Evolutionary conservation across 306 rosid genomes (phyloP).

Genomic region (Casuarina equisetifolia): DNA sequence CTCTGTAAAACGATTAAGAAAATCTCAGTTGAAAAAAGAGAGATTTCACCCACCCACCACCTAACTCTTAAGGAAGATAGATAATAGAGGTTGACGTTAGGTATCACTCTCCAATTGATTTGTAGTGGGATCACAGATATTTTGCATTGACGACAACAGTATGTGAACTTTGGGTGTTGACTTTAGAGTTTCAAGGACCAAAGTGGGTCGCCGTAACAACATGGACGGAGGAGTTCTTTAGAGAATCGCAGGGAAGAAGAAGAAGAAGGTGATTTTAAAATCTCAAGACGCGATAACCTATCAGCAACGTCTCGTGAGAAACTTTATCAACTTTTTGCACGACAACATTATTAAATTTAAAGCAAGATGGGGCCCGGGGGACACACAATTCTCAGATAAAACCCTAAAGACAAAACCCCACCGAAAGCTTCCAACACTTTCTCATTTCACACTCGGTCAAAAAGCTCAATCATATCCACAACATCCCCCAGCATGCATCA

Average conservation of each 20-base stretch:
- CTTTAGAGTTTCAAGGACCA: too few species aligned
- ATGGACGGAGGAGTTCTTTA: too few species aligned
- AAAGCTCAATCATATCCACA: slow-evolving; percentile 45
- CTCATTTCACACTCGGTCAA: slow-evolving; percentile 42
- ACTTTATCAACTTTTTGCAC: background rate
- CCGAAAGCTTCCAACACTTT: slow-evolving; percentile 48
- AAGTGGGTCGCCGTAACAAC: too few species aligned
- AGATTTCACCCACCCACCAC: too few species aligned
- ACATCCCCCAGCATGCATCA: slow-evolving; percentile 33
- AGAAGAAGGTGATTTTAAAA: background rate
- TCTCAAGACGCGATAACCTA: background rate
- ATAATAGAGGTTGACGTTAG: too few species aligned
- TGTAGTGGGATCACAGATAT: too few species aligned
- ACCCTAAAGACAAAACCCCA: slow-evolving; percentile 25
- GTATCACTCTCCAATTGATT: too few species aligned
- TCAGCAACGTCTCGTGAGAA: background rate
- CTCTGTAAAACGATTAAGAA: too few species aligned
- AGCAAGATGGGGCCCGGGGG: background rate
- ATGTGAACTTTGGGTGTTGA: too few species aligned
- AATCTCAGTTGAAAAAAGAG: too few species aligned
- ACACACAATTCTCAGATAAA: slow-evolving; percentile 6
- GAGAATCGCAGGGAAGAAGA: background rate
- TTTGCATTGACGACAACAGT: too few species aligned
- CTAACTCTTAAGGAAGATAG: too few species aligned
- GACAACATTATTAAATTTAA: slow-evolving; percentile 16